phyloP scores from a whole-genome alignment of 2,329 filamentous ascomycete species.

The Chrysosporium queenslandicum region DNA sequence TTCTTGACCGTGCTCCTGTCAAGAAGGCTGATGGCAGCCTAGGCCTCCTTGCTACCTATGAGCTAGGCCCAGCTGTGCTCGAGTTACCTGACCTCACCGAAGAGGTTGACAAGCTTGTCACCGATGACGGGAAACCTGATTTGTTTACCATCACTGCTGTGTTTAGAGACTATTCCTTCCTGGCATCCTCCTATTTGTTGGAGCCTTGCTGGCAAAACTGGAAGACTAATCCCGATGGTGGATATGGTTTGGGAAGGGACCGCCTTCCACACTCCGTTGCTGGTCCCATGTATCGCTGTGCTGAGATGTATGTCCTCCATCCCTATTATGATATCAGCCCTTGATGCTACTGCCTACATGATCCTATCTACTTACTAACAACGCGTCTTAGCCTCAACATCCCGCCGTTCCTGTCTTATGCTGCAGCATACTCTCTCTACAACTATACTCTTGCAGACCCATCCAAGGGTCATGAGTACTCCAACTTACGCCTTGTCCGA shows the following conservation, averaged over 20 bases:
- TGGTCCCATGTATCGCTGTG: slow-evolving; percentile 72
- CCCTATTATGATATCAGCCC: neutral
- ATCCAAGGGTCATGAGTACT: slow-evolving; percentile 45
- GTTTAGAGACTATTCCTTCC: slow-evolving; percentile 85
- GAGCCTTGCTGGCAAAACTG: slow-evolving; percentile 80
- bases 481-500: slow-evolving; percentile 69
- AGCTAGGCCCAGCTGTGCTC: slow-evolving; percentile 64
- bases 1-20: slow-evolving; percentile 70
- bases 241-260: slow-evolving; percentile 68
- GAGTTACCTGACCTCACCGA: slow-evolving; percentile 67
- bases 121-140: slow-evolving; percentile 48
- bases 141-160: slow-evolving; percentile 72
- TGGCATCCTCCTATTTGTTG: slow-evolving; percentile 78
- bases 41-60: slow-evolving; percentile 64
- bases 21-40: slow-evolving; percentile 61
- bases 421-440: slow-evolving; percentile 53
- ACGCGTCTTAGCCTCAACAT: slow-evolving; percentile 52
- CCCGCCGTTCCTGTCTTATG: slow-evolving; percentile 86
- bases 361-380: slow-evolving; percentile 7
- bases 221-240: slow-evolving; percentile 47
- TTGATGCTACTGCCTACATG: neutral
- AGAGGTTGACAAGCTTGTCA: slow-evolving; percentile 56
- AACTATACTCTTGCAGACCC: slow-evolving; percentile 53
- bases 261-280: slow-evolving; percentile 63
- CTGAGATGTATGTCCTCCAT: slow-evolving; percentile 60